Evolutionary conservation across 495 filamentous ascomycete genomes (phyloP).

Genomic region (Friedmanniomyces endolithicus): DNA sequence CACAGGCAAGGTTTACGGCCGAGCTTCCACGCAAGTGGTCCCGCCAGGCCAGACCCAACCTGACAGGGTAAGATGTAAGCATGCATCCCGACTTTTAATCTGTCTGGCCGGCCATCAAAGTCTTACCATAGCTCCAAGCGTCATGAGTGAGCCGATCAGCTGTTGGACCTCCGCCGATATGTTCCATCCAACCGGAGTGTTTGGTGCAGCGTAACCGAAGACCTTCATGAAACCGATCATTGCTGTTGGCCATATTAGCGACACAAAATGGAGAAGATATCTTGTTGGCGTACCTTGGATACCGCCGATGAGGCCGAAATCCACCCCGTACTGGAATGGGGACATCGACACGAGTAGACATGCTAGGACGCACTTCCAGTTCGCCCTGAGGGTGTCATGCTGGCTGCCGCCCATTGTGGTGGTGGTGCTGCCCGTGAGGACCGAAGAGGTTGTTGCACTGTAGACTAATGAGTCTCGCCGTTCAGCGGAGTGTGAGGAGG

Average conservation of each 20-base stretch:
- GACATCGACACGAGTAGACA: slow-evolving; percentile 39
- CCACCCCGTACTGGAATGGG: slow-evolving; percentile 52
- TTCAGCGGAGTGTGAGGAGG: background rate
- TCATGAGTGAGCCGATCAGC: slow-evolving; percentile 39
- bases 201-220: slow-evolving; percentile 27
- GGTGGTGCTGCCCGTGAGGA: background rate
- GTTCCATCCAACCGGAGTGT: slow-evolving; percentile 24
- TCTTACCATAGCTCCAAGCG: background rate
- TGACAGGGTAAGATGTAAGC: too few species aligned
- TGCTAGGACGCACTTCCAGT: slow-evolving; percentile 32
- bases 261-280: too few species aligned
- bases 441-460: too few species aligned
- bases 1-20: slow-evolving; percentile 40
- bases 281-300: slow-evolving; percentile 33
- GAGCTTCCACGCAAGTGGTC: slow-evolving; percentile 35
- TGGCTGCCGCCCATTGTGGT: background rate
- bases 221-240: slow-evolving; percentile 48
- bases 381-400: slow-evolving; percentile 7
- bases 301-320: slow-evolving; percentile 49
- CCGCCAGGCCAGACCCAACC: slow-evolving; percentile 7
- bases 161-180: slow-evolving; percentile 31
- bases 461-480: background rate
- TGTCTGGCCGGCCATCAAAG: too few species aligned
- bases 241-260: slow-evolving; percentile 17
- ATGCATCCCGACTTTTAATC: too few species aligned